phyloP scores from a whole-genome alignment of 2,329 filamentous ascomycete species.

The Colletotrichum sp. region DNA sequence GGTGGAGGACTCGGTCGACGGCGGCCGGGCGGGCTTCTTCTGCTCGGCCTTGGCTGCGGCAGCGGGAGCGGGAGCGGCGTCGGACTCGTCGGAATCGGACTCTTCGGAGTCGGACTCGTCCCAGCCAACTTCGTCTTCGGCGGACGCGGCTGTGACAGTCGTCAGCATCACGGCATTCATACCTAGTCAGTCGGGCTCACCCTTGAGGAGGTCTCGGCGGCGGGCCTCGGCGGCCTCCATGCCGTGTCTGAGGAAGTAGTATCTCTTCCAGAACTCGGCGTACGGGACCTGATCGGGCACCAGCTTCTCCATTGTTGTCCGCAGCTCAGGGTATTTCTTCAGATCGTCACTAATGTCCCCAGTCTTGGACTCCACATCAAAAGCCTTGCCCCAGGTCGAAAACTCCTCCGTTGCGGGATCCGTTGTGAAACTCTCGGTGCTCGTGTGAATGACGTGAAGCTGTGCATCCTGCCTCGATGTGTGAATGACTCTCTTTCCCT shows the following conservation, averaged over 20 bases:
- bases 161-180: conserved; percentile 14
- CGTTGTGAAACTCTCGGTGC: conserved; percentile 78
- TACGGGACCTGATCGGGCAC: conserved; percentile 96
- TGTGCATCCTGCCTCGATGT: conserved; percentile 94
- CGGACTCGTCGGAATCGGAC: conserved; percentile 30
- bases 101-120: conserved; percentile 55
- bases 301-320: conserved; percentile 89
- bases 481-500: conserved; percentile 92
- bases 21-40: conserved; percentile 38
- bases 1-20: conserved; percentile 62
- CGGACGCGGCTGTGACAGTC: conserved; percentile 60
- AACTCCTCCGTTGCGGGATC: conserved; percentile 82
- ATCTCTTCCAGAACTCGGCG: conserved; percentile 87
- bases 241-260: conserved; percentile 92
- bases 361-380: conserved; percentile 85
- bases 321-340: conserved; percentile 84
- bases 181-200: conserved; percentile 52
- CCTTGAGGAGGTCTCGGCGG: conserved; percentile 87
- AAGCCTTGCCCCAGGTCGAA: conserved; percentile 72
- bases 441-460: conserved; percentile 92
- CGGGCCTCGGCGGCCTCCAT: conserved; percentile 93
- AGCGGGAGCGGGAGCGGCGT: conserved; percentile 28
- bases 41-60: conserved; percentile 34
- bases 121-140: conserved; percentile 75
- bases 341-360: conserved; percentile 82